Conservation (phyloP, 371 early-diverging fungal species). For the Mortierella sp. region DNA sequence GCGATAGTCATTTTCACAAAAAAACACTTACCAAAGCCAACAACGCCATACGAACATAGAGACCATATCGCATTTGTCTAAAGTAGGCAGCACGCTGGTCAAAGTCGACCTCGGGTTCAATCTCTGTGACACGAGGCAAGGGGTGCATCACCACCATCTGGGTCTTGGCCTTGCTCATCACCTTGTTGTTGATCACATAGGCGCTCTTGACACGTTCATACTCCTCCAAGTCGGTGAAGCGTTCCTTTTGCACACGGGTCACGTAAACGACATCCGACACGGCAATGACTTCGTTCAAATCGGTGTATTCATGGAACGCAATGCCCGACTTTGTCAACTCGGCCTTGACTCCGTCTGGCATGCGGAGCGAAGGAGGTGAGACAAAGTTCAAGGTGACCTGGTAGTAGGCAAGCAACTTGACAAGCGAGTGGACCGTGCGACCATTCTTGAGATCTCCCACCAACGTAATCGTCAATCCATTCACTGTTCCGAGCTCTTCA, state of each 20-base stretch:
- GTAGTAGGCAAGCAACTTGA: constrained; percentile 89
- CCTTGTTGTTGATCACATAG: constrained; percentile 86
- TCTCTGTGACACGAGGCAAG: constrained; percentile 95
- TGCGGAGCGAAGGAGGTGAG: constrained; percentile 80
- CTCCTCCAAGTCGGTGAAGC: constrained; percentile 82
- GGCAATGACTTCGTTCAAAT: constrained; percentile 85
- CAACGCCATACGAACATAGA: constrained; percentile 97
- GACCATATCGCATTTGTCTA: constrained; percentile 93
- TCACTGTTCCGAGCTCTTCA: constrained; percentile 95
- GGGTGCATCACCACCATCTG: constrained; percentile 99
- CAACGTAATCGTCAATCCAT: constrained; percentile 93
- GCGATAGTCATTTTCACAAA: no score
- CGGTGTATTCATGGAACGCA: constrained; percentile 73
- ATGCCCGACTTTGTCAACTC: constrained; percentile 77
- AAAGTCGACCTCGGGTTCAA: constrained; percentile 96
- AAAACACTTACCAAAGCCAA: constrained; percentile 78
- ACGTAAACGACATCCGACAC: constrained; percentile 96
- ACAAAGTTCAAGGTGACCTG: constrained; percentile 95
- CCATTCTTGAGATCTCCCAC: constrained; percentile 98
- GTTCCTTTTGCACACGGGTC: constrained; percentile 96
- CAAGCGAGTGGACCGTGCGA: constrained; percentile 96
- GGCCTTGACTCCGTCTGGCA: constrained; percentile 89
- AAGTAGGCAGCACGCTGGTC: constrained; percentile 84
- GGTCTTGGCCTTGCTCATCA: constrained; percentile 87
- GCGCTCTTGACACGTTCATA: constrained; percentile 83